phyloP scores from a whole-genome alignment of 1,284 basidiomycete genomes.

The Moesziomyces sp. region DNA sequence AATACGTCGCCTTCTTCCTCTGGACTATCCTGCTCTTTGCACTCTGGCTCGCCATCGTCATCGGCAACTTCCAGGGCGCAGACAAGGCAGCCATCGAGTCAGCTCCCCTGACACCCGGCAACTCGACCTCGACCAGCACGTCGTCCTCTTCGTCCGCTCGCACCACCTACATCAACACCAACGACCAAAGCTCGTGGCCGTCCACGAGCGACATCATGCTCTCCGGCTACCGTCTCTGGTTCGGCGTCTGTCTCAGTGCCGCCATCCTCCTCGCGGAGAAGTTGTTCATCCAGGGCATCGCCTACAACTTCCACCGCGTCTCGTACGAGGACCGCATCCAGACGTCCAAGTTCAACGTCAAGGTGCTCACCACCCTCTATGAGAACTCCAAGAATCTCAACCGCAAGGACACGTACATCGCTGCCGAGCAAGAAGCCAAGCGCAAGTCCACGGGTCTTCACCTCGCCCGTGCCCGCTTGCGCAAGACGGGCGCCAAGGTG shows the following conservation, averaged over 20 bases:
- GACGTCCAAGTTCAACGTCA: conserved; percentile 83
- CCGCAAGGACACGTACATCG: conserved; percentile 47
- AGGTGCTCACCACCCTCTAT: conserved; percentile 80
- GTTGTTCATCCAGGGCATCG: conserved; percentile 78
- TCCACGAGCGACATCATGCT: conserved; percentile 68
- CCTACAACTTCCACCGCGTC: conserved; percentile 82
- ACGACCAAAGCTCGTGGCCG: conserved; percentile 34
- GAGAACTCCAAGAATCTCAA: conserved; percentile 73
- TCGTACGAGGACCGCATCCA: conserved; percentile 87
- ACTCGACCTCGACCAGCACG: conserved; percentile 36
- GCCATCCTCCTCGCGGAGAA: conserved; percentile 83
- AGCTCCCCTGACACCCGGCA: conserved; percentile 34
- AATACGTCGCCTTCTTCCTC: conserved; percentile 74
- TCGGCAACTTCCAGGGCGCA: conserved; percentile 60
- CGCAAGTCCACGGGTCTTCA: conserved; percentile 43
- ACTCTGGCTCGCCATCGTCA: conserved; percentile 59
- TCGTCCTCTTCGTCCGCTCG: conserved; percentile 28
- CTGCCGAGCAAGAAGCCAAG: conserved; percentile 47
- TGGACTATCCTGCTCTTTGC: conserved; percentile 78
- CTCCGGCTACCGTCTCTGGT: conserved; percentile 67
- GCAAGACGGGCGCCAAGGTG: conserved; percentile 45
- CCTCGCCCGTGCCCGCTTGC: conserved; percentile 23
- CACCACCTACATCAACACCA: conserved; percentile 18
- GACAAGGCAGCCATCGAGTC: conserved; percentile 32
- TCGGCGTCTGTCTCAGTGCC: conserved; percentile 79